These are phyloP conservation scores for Suhomyces chickasaworum DNA, from an alignment of 1,139 yeast genomes.

Conservation along the genomic window DNA sequence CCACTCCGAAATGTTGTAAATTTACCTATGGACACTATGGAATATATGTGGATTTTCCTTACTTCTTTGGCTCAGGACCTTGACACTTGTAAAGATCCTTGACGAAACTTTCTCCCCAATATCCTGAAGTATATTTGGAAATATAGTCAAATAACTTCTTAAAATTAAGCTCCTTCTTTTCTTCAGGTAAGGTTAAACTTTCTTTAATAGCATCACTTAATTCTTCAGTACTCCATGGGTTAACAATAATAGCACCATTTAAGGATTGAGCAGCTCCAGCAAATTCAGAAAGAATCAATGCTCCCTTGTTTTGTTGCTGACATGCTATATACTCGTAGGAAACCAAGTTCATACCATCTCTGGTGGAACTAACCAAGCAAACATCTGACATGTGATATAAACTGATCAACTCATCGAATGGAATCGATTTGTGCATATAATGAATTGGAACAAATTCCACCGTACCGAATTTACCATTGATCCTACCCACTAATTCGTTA, in stretches of 20 bases:
- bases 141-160: constrained; percentile 82
- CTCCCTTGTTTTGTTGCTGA: constrained; percentile 84
- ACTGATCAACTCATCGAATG: constrained; percentile 88
- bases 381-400: constrained; percentile 85
- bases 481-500: constrained; percentile 93
- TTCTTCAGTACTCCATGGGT: constrained; percentile 99
- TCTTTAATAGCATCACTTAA: constrained; percentile 83
- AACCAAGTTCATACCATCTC: constrained; percentile 98
- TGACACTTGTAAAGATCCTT: constrained; percentile 66
- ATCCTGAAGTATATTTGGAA: constrained; percentile 89
- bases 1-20: not conserved
- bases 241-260: constrained; percentile 90
- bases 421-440: constrained; percentile 88
- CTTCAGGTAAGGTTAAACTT: constrained; percentile 81
- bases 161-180: constrained; percentile 76
- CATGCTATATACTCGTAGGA: constrained; percentile 96
- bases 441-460: constrained; percentile 98
- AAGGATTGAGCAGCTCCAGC: constrained; percentile 99
- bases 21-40: not conserved
- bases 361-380: constrained; percentile 87
- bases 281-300: constrained; percentile 85
- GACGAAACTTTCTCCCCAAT: constrained; percentile 97
- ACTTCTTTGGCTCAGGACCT: not conserved
- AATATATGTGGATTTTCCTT: not conserved
- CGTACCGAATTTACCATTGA: constrained; percentile 95